These are phyloP conservation scores for Plectosphaerella sp. DNA, from an alignment of 2,329 filamentous ascomycete genomes.

Conservation along the genomic window DNA sequence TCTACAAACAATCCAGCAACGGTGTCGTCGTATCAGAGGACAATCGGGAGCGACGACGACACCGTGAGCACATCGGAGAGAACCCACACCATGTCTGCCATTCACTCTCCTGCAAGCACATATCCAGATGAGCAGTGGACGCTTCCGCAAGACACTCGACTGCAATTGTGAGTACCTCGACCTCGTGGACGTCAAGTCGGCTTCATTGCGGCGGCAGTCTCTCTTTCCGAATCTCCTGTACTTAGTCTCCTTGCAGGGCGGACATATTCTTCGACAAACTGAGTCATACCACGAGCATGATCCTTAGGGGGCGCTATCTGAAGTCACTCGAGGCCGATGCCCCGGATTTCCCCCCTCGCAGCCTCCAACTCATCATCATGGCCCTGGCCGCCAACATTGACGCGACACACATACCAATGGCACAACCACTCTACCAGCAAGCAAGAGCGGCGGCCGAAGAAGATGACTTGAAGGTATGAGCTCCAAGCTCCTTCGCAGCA, in stretches of 20 bases:
- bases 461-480: not conserved
- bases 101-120: too few species aligned
- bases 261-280: not conserved
- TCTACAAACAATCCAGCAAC: too few species aligned
- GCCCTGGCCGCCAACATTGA: not conserved
- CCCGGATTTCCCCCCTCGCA: not conserved
- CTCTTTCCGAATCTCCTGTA: not conserved
- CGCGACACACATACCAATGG: not conserved
- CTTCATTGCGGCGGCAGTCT: not conserved
- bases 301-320: not conserved
- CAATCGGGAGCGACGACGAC: too few species aligned
- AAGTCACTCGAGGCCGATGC: not conserved
- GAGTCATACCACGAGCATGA: not conserved
- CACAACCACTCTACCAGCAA: not conserved
- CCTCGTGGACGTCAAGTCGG: too few species aligned
- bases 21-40: too few species aligned
- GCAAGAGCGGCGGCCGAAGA: not conserved
- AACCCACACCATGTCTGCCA: too few species aligned
- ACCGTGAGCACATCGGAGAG: too few species aligned
- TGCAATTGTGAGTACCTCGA: not conserved
- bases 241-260: not conserved
- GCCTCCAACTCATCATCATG: constrained; percentile 1
- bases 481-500: not conserved
- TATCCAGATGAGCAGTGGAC: not conserved
- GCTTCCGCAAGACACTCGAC: not conserved